phyloP scores from a whole-genome alignment of 2,329 filamentous ascomycete species.

The Furcasterigmium sp. region DNA sequence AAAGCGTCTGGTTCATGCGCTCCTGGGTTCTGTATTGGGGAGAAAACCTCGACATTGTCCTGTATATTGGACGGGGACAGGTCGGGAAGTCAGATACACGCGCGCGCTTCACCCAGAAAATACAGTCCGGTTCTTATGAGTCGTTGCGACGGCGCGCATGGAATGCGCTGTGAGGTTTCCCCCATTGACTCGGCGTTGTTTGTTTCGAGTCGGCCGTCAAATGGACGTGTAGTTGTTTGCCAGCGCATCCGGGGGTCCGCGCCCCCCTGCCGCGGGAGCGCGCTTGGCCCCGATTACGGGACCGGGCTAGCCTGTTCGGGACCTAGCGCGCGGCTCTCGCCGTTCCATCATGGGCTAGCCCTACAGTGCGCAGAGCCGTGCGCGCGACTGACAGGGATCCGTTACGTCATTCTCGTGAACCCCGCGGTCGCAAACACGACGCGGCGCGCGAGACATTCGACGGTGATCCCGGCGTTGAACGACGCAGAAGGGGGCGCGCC shows the following conservation, averaged over 20 bases:
- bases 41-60: background rate
- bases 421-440: background rate
- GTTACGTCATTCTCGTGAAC: background rate
- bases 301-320: constrained; percentile 3
- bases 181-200: background rate
- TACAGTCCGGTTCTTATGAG: no score
- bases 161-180: background rate
- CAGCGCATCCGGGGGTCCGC: no score
- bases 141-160: no score
- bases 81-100: background rate
- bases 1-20: background rate
- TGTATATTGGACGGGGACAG: background rate
- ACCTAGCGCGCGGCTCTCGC: constrained; percentile 11
- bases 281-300: background rate
- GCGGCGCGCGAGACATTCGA: no score
- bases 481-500: no score
- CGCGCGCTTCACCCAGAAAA: background rate
- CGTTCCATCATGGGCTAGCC: constrained; percentile 8
- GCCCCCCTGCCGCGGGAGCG: background rate
- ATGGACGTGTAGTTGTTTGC: no score
- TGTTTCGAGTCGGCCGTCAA: no score
- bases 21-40: background rate
- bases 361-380: background rate
- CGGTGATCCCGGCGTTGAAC: no score
- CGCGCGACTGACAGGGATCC: background rate